These are phyloP conservation scores for Achaetomium macrosporum DNA, from an alignment of 2,329 filamentous ascomycete genomes.

Conservation along the genomic window DNA sequence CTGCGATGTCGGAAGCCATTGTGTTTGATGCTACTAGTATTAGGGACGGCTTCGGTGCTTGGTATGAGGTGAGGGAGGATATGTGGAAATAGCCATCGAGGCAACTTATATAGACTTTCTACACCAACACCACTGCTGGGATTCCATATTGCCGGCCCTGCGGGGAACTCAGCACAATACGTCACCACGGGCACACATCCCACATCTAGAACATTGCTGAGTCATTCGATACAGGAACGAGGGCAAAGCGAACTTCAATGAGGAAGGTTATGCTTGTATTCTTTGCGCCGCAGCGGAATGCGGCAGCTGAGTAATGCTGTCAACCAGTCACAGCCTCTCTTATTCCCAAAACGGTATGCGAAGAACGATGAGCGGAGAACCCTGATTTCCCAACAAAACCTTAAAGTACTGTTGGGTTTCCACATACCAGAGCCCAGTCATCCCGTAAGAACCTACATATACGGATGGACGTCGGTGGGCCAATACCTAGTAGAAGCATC, in stretches of 20 bases:
- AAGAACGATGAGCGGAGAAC: neutral
- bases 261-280: neutral
- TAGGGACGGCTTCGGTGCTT: neutral
- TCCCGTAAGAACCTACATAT: too few relatives aligned
- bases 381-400: too few relatives aligned
- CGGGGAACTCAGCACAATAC: neutral
- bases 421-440: too few relatives aligned
- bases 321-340: neutral
- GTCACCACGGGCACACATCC: neutral
- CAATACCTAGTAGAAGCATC: too few relatives aligned
- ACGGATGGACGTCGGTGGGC: too few relatives aligned
- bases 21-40: neutral
- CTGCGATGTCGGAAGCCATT: conserved; percentile 2
- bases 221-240: neutral
- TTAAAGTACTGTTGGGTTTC: too few relatives aligned
- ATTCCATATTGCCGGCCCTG: neutral
- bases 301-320: neutral
- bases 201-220: neutral
- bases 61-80: neutral
- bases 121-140: too few relatives aligned
- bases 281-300: neutral
- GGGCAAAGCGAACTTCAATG: neutral
- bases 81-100: neutral
- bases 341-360: conserved; percentile 7
- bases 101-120: neutral